These are phyloP conservation scores for Cymbopogon flexuosus DNA, from an alignment of 202 grass and related monocot genomes.

Conservation along the genomic window DNA sequence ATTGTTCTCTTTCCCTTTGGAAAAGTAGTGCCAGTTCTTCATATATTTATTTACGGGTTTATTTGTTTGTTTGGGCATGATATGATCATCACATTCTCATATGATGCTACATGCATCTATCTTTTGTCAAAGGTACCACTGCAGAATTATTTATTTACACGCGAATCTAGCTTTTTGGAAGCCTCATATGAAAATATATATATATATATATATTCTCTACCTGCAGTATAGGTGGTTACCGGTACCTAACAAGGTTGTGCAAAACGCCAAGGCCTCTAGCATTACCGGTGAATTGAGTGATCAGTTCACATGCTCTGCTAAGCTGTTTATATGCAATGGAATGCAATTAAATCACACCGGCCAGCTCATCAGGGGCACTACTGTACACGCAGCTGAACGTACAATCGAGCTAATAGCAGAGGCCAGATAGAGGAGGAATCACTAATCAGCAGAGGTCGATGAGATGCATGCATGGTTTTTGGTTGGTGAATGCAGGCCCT, in stretches of 20 bases:
- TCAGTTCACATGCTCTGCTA: not conserved
- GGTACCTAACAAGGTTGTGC: conserved; percentile 9
- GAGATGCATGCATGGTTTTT: not conserved
- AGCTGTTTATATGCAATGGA: not conserved
- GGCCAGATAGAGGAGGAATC: not conserved
- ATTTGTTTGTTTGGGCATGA: not conserved
- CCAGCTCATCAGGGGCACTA: not conserved
- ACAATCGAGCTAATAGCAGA: not conserved
- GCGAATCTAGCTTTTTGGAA: not conserved
- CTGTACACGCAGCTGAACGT: no score
- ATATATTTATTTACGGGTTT: not conserved
- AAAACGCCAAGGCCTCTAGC: not conserved
- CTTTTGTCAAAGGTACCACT: not conserved
- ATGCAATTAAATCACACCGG: no score
- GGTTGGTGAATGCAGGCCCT: not conserved
- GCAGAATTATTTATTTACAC: no score
- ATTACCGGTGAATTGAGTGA: not conserved
- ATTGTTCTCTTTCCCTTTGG: not conserved
- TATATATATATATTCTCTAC: no score
- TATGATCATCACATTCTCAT: not conserved
- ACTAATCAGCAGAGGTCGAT: not conserved
- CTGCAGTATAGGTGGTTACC: not conserved
- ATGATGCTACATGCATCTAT: not conserved
- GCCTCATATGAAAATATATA: not conserved
- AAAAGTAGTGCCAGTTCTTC: not conserved